Percentiles rank a stretch among this genome's conserved stretches.
These are phyloP conservation scores for Pseudohyphozyma bogoriensis DNA, from an alignment of 768 basidiomycete genomes.

Conservation along the genomic window DNA sequence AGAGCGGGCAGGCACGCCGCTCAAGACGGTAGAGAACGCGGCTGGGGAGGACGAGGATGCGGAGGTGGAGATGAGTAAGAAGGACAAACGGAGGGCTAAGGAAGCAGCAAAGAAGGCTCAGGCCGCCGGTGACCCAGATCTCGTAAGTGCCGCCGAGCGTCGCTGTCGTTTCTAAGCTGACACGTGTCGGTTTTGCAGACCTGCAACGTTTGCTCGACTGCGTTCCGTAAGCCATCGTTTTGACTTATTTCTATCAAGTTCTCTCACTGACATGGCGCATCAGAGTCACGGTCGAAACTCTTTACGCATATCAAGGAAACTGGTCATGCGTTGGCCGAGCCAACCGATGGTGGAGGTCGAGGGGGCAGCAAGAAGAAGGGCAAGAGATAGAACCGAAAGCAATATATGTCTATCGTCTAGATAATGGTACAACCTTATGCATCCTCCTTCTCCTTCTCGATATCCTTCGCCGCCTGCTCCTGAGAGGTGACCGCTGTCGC, in stretches of 20 bases:
- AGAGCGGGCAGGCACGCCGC: constrained; percentile 40
- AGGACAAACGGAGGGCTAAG: constrained; percentile 65
- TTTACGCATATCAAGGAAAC: constrained; percentile 34
- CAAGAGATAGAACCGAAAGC: constrained; percentile 14
- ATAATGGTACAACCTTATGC: too few species aligned
- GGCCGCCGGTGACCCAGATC: background rate
- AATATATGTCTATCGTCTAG: too few species aligned
- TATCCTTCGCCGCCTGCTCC: too few species aligned
- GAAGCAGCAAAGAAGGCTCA: constrained; percentile 44
- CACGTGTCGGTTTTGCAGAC: constrained; percentile 7
- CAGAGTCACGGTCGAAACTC: constrained; percentile 14
- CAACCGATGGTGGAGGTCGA: background rate
- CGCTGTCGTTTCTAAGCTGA: background rate
- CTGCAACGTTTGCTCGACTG: constrained; percentile 32
- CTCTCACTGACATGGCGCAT: background rate
- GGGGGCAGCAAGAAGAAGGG: constrained; percentile 27
- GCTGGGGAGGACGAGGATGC: background rate
- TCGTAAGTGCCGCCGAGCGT: too few species aligned
- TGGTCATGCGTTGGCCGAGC: constrained; percentile 32
- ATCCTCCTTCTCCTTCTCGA: too few species aligned
- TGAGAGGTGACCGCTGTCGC: too few species aligned
- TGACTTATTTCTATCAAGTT: background rate
- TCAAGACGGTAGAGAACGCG: constrained; percentile 33
- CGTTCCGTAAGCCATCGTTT: constrained; percentile 23
- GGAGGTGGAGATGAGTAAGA: constrained; percentile 50